Conservation (phyloP, 441 rosid species). For the Hura crepitans region DNA sequence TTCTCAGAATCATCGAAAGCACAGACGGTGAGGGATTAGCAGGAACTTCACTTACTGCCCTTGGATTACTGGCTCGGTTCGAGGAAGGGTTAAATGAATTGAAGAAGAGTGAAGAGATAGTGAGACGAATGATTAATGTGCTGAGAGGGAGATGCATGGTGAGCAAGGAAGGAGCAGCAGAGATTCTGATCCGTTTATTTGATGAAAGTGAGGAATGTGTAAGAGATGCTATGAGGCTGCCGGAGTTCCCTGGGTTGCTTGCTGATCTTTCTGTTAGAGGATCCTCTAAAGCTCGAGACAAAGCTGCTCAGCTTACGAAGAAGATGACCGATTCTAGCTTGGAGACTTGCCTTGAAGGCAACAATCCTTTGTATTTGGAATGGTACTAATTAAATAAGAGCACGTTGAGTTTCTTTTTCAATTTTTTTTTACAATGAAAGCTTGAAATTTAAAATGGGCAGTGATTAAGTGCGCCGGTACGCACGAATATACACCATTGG, state of each 20-base stretch:
- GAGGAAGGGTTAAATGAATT: conserved; percentile 45
- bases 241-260: conserved; percentile 34
- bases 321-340: conserved; percentile 37
- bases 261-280: conserved; percentile 58
- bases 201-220: conserved; percentile 54
- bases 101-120: conserved; percentile 34
- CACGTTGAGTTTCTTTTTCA: no score
- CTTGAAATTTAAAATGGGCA: no score
- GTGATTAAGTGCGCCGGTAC: no score
- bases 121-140: conserved; percentile 40
- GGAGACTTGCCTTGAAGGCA: conserved; percentile 22
- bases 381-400: no score
- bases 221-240: conserved; percentile 40
- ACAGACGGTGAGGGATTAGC: conserved; percentile 33
- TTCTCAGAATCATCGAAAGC: conserved; percentile 34
- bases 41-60: conserved; percentile 38
- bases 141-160: conserved; percentile 43
- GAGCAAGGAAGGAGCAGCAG: conserved; percentile 63
- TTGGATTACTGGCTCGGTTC: conserved; percentile 45
- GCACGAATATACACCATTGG: no score
- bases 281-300: conserved; percentile 49
- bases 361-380: conserved; percentile 18
- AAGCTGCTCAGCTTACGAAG: conserved; percentile 40
- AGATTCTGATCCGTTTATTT: conserved; percentile 43
- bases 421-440: no score